These are phyloP conservation scores for Neostapfia colusana DNA, from an alignment of 176 grass and related monocot genomes.

Conservation along the genomic window DNA sequence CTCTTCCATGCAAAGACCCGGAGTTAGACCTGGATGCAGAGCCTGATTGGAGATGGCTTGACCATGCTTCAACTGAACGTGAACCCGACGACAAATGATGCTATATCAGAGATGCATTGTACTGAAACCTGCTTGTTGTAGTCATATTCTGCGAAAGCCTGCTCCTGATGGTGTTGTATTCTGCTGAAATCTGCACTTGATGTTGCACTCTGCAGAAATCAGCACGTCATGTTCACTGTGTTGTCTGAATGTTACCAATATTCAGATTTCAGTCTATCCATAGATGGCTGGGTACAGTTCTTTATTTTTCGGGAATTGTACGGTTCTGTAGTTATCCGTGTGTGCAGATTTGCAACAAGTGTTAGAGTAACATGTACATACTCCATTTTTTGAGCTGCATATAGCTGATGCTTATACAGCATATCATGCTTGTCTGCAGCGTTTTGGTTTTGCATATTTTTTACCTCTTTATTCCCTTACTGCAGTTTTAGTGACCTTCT, in stretches of 20 bases:
- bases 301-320: conserved; percentile 33
- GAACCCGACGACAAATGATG: conserved; percentile 25
- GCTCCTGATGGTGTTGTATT: no score
- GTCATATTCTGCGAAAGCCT: no score
- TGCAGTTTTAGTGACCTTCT: no score
- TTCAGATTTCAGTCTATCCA: conserved; percentile 2
- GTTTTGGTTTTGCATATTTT: not conserved
- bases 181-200: not conserved
- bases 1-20: conserved; percentile 9
- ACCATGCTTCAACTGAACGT: conserved; percentile 23
- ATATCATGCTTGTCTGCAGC: not conserved
- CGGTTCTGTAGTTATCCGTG: conserved; percentile 8
- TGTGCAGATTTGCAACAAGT: not conserved
- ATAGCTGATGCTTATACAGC: not conserved
- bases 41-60: conserved; percentile 37
- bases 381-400: not conserved
- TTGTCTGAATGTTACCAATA: no score
- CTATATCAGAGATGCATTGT: no score
- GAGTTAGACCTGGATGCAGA: conserved; percentile 25
- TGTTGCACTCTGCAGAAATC: no score
- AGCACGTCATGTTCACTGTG: no score
- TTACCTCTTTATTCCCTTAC: not conserved
- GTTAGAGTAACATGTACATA: conserved; percentile 23
- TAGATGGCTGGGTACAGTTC: not conserved
- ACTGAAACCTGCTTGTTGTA: no score